A percentile compares a stretch with the other conserved stretches of the same genome.
These are phyloP conservation scores for Neoscytalidium dimidiatum DNA, from an alignment of 2,329 filamentous ascomycete genomes.

Conservation along the genomic window DNA sequence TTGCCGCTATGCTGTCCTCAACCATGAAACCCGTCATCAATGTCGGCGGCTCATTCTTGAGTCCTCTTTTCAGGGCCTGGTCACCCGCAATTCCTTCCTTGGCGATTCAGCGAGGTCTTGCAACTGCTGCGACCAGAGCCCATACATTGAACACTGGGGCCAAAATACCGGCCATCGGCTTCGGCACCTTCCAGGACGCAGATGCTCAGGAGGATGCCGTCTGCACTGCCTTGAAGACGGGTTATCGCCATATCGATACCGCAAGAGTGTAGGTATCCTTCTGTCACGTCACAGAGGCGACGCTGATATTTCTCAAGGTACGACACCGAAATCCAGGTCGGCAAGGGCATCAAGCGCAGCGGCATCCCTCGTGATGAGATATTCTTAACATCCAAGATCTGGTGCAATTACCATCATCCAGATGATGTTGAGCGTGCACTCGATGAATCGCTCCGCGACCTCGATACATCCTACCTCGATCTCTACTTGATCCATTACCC, in stretches of 20 bases:
- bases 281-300: not conserved
- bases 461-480: conserved; percentile 41
- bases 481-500: conserved; percentile 57
- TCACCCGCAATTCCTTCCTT: not conserved
- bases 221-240: conserved; percentile 38
- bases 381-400: conserved; percentile 68
- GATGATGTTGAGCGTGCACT: conserved; percentile 46
- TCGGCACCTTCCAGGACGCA: conserved; percentile 37
- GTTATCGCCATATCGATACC: conserved; percentile 41
- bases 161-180: conserved; percentile 26
- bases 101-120: conserved; percentile 33
- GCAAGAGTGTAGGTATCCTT: conserved; percentile 31
- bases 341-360: conserved; percentile 63
- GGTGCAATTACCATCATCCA: conserved; percentile 56
- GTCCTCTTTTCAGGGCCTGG: conserved; percentile 27
- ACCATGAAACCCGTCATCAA: not conserved
- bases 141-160: conserved; percentile 14
- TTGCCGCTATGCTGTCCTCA: not conserved
- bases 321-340: conserved; percentile 66
- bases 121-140: conserved; percentile 29
- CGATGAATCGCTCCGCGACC: conserved; percentile 20
- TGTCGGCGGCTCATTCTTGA: not conserved
- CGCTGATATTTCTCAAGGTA: conserved; percentile 23
- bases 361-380: conserved; percentile 65
- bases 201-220: conserved; percentile 41